phyloP scores from a whole-genome alignment of 2,329 filamentous ascomycete species.

The Xylariaceae sp. region DNA sequence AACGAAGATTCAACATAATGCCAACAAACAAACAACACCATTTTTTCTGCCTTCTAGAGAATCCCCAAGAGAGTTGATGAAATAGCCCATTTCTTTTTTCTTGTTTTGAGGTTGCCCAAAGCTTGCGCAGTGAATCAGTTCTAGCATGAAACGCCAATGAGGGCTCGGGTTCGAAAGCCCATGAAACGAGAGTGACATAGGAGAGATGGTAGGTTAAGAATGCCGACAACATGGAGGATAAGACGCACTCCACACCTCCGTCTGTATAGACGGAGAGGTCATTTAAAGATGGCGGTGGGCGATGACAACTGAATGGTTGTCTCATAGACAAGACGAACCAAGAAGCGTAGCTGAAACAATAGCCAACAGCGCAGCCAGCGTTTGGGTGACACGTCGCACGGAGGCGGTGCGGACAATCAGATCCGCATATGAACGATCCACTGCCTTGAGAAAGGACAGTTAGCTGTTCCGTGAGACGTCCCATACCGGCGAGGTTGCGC shows the following conservation, averaged over 20 bases:
- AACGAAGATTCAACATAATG: slow-evolving; percentile 19
- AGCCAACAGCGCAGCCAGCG: slow-evolving; percentile 12
- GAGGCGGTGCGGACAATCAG: slow-evolving; percentile 20
- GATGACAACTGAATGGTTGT: slow-evolving; percentile 3
- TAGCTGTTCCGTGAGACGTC: slow-evolving; percentile 9
- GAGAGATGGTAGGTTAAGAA: background rate
- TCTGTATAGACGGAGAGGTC: slow-evolving; percentile 1
- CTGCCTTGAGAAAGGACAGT: slow-evolving; percentile 3
- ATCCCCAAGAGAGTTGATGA: slow-evolving; percentile 1
- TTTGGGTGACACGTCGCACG: slow-evolving; percentile 26
- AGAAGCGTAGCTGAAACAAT: slow-evolving; percentile 14
- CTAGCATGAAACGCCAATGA: slow-evolving; percentile 17
- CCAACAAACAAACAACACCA: slow-evolving; percentile 6
- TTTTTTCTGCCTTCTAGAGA: slow-evolving; percentile 7
- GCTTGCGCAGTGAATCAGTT: slow-evolving; percentile 17
- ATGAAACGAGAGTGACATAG: slow-evolving; percentile 17
- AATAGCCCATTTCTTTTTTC: slow-evolving; percentile 1
- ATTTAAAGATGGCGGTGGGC: background rate
- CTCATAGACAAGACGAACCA: background rate
- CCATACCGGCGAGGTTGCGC: background rate
- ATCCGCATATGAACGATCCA: slow-evolving; percentile 1
- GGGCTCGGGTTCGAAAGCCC: slow-evolving; percentile 18
- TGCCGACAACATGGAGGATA: background rate
- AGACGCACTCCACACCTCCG: background rate
- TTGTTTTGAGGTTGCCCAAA: slow-evolving; percentile 10